A percentile compares a stretch with the other conserved stretches of the same genome.
phyloP scores from a whole-genome alignment of 2,329 filamentous ascomycete genomes.

The Arthroderma sp. region DNA sequence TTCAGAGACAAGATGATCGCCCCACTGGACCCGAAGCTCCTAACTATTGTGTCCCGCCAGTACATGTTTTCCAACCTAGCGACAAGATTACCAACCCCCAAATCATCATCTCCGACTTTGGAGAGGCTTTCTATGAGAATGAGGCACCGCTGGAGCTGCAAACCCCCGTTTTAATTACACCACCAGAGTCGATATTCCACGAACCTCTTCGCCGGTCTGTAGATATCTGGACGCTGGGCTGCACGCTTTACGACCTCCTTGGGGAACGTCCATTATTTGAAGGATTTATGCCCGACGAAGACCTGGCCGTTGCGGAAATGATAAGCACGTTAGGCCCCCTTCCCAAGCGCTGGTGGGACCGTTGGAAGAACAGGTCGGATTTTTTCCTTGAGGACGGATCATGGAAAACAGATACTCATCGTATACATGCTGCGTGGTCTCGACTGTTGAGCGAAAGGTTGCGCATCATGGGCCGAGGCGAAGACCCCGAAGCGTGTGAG shows the following conservation, averaged over 20 bases:
- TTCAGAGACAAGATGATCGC: too few species aligned
- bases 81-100: not conserved
- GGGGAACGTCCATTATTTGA: constrained; percentile 6
- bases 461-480: not conserved
- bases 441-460: not conserved
- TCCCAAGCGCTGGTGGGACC: constrained; percentile 6
- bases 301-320: constrained; percentile 7
- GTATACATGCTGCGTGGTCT: not conserved
- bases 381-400: constrained; percentile 7
- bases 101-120: not conserved
- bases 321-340: constrained; percentile 6
- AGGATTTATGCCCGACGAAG: constrained; percentile 1
- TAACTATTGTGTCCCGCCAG: not conserved
- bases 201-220: constrained; percentile 5
- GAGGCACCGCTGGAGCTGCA: not conserved
- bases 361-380: constrained; percentile 1
- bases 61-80: not conserved
- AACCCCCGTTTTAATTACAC: not conserved
- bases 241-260: constrained; percentile 6
- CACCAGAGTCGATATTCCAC: constrained; percentile 6
- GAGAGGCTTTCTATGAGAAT: not conserved
- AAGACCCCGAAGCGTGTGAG: not conserved
- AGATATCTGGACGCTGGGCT: constrained; percentile 8
- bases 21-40: not conserved
- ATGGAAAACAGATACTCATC: constrained; percentile 1